Evolutionary conservation across 2,329 filamentous ascomycete genomes (phyloP), one percentile per base, ranked within the genome.

Genomic region (Penicillium sp.): DNA sequence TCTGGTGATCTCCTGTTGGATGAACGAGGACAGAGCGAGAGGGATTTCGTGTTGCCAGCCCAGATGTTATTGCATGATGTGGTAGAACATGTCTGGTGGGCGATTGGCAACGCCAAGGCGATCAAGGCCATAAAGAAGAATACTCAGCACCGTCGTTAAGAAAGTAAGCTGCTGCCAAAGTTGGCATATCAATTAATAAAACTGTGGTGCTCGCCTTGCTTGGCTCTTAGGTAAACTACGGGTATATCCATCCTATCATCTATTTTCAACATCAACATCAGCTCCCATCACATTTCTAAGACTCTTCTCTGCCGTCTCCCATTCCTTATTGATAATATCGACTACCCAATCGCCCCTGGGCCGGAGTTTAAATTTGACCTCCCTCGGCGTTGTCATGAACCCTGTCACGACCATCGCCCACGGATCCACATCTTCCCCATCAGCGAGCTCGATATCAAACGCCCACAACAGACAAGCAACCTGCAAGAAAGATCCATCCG

Each of bases 341-440:
- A 48, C 0, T 12, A 56, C 58, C 58, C 60, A 65, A 4, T 60
- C 43, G 5, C 63, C 64, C 19, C 63, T 53, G 1, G 60, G 65
- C 26, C 53, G 58, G 4, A 67, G 61, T 36, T 56, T 58, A 6
- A 67, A 52, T n/a, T 53, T 57, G 5, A 59, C 1, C 42, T 61
- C 58, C 28, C 14, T 43, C 2, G 64, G 65, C 55, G 61, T 62
- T 4, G 63, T 64, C 64, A 67, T 64, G 37, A 65, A 67, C 1
- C 65, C 65, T 40, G 52, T 59, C 11, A 66, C 65, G 1, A 51
- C 52, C 64, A 67, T 66, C 4, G 48, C 59, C 59, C 57, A 62
- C 2, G 58, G 62, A 58, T 64, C 65, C n/a, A 65, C 50, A 25
- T 41, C 57, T 22, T 52, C 55, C 9, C 57, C 63, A 3, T 60